Conservation (phyloP, 108 stramenopile genomes). For the Nitzschia inconspicua region DNA sequence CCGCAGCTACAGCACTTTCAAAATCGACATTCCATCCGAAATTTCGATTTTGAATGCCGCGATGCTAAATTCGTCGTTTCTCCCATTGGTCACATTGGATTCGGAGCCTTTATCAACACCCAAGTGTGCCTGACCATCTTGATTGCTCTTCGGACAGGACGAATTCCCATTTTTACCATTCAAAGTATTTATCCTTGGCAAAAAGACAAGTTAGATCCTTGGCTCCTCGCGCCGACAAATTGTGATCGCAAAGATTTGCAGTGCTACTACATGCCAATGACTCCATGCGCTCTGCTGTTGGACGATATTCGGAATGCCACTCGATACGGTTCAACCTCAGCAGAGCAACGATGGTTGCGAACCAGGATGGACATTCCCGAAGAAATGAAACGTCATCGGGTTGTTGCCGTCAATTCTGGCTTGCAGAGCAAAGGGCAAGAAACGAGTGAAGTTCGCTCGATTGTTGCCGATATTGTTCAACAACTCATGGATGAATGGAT, state of each 20-base stretch:
- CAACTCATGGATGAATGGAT: conserved; percentile 16
- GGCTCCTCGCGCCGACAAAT: conserved; percentile 2
- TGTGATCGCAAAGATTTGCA: conserved; percentile 21
- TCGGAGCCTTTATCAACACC: conserved; percentile 11
- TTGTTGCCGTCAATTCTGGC: conserved; percentile 1
- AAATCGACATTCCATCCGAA: not conserved
- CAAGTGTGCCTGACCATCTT: conserved; percentile 5
- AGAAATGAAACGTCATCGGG: not conserved
- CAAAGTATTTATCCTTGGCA: conserved; percentile 3
- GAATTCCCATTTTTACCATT: conserved; percentile 13
- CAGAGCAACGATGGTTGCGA: not conserved
- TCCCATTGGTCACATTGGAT: conserved; percentile 1
- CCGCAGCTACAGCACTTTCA: not conserved
- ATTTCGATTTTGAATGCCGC: not conserved
- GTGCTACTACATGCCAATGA: conserved; percentile 16
- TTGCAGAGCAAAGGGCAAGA: not conserved
- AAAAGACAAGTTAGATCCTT: not conserved
- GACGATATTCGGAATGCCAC: conserved; percentile 13
- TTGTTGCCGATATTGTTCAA: not conserved
- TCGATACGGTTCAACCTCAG: not conserved
- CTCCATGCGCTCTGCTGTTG: conserved; percentile 17
- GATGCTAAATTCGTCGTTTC: conserved; percentile 14
- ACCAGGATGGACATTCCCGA: not conserved
- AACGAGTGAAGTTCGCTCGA: not conserved
- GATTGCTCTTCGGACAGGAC: conserved; percentile 3